phyloP scores from a whole-genome alignment of 306 rosid species.

The Vigna radiata region DNA sequence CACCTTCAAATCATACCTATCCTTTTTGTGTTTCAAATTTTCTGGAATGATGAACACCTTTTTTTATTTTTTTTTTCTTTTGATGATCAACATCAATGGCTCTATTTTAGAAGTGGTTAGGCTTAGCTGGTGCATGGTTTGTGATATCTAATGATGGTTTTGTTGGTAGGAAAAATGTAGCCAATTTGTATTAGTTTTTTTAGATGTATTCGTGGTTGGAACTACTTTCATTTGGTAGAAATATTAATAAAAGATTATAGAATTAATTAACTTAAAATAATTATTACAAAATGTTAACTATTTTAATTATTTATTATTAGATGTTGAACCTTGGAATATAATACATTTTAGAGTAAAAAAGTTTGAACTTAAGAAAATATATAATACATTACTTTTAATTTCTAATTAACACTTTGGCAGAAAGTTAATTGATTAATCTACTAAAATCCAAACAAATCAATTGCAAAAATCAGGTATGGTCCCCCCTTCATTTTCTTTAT shows the following conservation, averaged over 20 bases:
- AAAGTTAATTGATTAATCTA: neutral
- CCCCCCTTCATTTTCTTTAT: neutral
- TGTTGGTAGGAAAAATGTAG: neutral
- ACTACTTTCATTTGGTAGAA: too few relatives aligned
- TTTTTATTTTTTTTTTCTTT: neutral
- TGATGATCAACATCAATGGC: neutral
- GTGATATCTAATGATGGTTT: neutral
- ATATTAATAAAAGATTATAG: too few relatives aligned
- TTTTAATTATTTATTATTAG: too few relatives aligned
- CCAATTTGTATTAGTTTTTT: neutral
- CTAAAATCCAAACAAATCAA: neutral
- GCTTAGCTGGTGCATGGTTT: neutral
- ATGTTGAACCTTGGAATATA: too few relatives aligned
- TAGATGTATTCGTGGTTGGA: too few relatives aligned
- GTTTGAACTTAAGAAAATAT: too few relatives aligned
- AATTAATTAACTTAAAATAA: too few relatives aligned
- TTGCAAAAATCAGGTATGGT: conserved; percentile 21
- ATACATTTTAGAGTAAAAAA: neutral
- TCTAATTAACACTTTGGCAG: neutral
- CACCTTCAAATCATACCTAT: conserved; percentile 8
- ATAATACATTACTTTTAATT: neutral
- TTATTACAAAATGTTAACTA: too few relatives aligned
- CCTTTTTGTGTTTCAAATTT: conserved; percentile 5
- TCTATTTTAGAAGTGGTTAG: neutral
- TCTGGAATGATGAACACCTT: neutral